A percentile compares a stretch with the other conserved stretches of the same genome.
Conservation (phyloP, 2,329 filamentous ascomycete species). For the Colletotrichum sp. region DNA sequence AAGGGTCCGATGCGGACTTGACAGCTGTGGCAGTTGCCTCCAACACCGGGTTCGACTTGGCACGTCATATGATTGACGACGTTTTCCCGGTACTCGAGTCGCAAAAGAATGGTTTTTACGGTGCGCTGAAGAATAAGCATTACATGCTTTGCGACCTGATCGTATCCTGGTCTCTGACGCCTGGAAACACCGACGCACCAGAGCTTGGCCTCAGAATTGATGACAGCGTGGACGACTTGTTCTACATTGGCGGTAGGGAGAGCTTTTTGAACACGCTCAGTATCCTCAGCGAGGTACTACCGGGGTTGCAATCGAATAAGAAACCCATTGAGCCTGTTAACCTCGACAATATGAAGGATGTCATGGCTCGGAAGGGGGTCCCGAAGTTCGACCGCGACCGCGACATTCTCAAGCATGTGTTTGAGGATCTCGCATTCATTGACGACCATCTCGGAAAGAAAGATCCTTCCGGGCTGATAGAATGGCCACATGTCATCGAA, state of each 20-base stretch:
- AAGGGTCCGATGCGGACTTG: conserved; percentile 29
- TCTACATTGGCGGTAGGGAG: not conserved
- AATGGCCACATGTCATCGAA: conserved; percentile 14
- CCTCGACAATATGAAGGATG: not conserved
- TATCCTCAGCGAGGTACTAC: not conserved
- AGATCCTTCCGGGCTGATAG: not conserved
- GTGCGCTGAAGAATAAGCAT: not conserved
- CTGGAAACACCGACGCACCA: not conserved
- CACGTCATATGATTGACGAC: conserved; percentile 34
- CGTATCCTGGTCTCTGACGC: not conserved
- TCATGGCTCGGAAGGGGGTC: not conserved
- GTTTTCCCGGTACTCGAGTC: conserved; percentile 28
- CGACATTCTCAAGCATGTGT: not conserved
- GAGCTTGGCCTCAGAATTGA: conserved; percentile 10
- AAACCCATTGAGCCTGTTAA: not conserved
- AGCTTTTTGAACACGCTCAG: not conserved
- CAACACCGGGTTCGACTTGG: conserved; percentile 39
- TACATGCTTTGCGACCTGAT: not conserved
- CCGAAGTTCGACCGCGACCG: not conserved
- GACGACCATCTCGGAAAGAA: not conserved
- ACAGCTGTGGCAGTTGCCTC: conserved; percentile 37
- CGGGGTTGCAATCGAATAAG: not conserved
- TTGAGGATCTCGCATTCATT: not conserved
- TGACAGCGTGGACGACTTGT: not conserved
- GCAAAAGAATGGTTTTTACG: not conserved